Base-by-base conservation (phyloP, 345 rosid genomes). In the Populus davidiana region DNA sequence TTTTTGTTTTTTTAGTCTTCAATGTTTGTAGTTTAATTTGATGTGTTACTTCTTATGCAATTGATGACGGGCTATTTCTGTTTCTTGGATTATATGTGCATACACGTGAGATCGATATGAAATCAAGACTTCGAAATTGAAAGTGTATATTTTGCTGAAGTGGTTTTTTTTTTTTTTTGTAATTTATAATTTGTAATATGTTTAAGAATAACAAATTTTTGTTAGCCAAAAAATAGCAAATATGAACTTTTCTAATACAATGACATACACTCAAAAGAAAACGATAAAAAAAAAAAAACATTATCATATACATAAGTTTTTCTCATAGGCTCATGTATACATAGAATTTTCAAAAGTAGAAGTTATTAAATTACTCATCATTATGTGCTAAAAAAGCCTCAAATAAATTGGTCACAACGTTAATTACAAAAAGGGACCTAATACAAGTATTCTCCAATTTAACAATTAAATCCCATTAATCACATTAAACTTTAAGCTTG, bases 11-110 rank as follows among this genome's bases (percentile, higher is more conserved):
- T 29, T 73, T 54, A 5, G 3, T 21, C 20, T 52, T 52, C 65
- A 49, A n/a, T 5, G 27, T 36, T 63, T 66, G 33, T 16, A 1
- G 44, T 35, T 8, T 33, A n/a, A 33, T 31, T 65, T 33, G 39
- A 35, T 65, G 39, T 33, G 23, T 65, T 18, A 7, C 11, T 1
- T 61, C 17, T 21, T 41, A 31, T 29, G 79, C 6, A 76, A 52
- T 41, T 27, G 13, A 62, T 70, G 64, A 10, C 23, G 64, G 80
- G 75, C 38, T 41, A 69, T 71, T 65, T 77, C 49, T 56, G 27
- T 56, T 56, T 64, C 33, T 12, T 78, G 29, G 67, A 39, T 52
- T 36, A 65, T 29, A 38, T 54, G 23, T 54, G 23, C 54, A 54
- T 36, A 73, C 41, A 59, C 36, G 62, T 41, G 18, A 9, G 72